Conservation (phyloP, 805 yeast genomes). For the Yarrowia bubula region DNA sequence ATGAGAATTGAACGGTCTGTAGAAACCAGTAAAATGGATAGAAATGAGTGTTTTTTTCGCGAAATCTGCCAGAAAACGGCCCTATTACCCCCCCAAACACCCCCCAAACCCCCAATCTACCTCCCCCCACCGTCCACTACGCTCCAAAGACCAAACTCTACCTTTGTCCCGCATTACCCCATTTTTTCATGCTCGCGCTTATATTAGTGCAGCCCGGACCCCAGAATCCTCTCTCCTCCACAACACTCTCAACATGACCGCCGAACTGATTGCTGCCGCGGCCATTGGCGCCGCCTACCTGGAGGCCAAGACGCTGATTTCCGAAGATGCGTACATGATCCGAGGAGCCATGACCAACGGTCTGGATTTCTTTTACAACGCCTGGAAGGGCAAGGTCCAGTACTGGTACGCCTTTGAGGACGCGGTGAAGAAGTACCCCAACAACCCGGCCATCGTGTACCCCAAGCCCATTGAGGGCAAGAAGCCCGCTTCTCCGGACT, state of each 20-base stretch:
- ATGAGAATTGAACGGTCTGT: background rate
- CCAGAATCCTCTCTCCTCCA: background rate
- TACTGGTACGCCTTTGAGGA: conserved; percentile 70
- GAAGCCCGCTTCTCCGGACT: conserved; percentile 44
- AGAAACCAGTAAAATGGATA: background rate
- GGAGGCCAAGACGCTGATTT: conserved; percentile 47
- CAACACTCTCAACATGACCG: conserved; percentile 2
- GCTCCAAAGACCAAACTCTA: background rate
- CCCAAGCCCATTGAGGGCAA: conserved; percentile 42
- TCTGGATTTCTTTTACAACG: conserved; percentile 45
- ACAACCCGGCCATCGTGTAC: conserved; percentile 61
- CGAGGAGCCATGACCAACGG: conserved; percentile 47
- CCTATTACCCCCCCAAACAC: background rate
- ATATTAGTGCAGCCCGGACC: background rate
- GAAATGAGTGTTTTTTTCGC: background rate
- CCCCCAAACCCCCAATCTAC: background rate
- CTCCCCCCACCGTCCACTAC: background rate
- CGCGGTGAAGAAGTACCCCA: conserved; percentile 50
- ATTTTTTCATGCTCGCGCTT: conserved; percentile 10
- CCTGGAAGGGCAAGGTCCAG: conserved; percentile 45
- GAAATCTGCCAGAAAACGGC: background rate
- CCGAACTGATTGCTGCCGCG: conserved; percentile 29
- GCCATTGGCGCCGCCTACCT: conserved; percentile 44
- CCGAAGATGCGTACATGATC: conserved; percentile 55
- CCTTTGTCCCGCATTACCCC: conserved; percentile 23